Percentiles rank a stretch among this genome's conserved stretches.
These are phyloP conservation scores for Bacidia rubella DNA, from an alignment of 495 filamentous ascomycete genomes.

Conservation along the genomic window DNA sequence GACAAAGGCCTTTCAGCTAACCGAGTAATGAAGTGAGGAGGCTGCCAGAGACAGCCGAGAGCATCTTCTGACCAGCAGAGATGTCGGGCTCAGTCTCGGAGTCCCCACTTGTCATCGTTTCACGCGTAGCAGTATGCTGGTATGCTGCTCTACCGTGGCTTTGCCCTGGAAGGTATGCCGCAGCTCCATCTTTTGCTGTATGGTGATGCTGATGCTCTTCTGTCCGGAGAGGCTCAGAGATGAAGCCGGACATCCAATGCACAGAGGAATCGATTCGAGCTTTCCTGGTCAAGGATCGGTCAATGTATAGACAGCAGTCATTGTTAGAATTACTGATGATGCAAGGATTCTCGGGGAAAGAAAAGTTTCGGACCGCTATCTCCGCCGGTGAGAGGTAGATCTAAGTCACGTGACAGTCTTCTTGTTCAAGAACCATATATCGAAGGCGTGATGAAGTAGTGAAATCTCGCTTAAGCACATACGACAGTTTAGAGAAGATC, in stretches of 20 bases:
- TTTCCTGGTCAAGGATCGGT: too few species aligned
- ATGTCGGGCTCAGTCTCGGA: conserved; percentile 39
- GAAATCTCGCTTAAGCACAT: too few species aligned
- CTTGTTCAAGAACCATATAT: too few species aligned
- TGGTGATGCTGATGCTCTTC: conserved; percentile 14
- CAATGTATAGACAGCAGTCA: too few species aligned
- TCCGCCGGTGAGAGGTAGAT: too few species aligned
- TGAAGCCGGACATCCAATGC: conserved; percentile 16
- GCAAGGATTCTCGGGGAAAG: too few species aligned
- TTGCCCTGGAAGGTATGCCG: conserved; percentile 19
- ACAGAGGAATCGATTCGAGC: too few species aligned
- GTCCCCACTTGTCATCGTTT: conserved; percentile 7
- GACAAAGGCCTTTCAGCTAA: conserved; percentile 27
- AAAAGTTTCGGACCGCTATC: too few species aligned
- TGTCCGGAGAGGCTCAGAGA: conserved; percentile 10
- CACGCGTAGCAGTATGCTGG: neutral
- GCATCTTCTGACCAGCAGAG: conserved; percentile 77
- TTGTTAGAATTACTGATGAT: too few species aligned
- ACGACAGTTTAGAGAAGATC: too few species aligned
- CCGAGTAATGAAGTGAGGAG: conserved; percentile 79
- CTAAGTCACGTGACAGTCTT: too few species aligned
- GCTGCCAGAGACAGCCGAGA: conserved; percentile 83
- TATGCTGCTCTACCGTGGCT: conserved; percentile 27
- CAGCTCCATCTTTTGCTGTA: conserved; percentile 17
- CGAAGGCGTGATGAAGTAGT: too few species aligned